Conservation (phyloP, 345 rosid genomes). For the Eucalyptus erythrocorys region DNA sequence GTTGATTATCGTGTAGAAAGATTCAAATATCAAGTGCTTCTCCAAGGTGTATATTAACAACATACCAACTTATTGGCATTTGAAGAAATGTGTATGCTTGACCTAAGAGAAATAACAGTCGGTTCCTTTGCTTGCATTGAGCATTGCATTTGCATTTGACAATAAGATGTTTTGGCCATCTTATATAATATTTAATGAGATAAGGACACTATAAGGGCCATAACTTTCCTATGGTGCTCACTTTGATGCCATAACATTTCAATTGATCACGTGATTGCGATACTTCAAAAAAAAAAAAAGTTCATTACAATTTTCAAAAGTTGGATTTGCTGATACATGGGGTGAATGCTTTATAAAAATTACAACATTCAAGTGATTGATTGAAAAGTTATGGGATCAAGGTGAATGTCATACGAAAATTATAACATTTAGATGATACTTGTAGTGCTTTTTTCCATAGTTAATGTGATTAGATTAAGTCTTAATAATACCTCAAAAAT, state of each 20-base stretch:
- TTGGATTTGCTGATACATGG: neutral
- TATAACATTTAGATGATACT: neutral
- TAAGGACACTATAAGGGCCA: neutral
- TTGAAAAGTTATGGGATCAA: neutral
- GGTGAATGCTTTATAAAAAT: neutral
- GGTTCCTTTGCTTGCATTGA: neutral
- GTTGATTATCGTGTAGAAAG: neutral
- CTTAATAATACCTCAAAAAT: neutral
- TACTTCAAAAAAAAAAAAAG: neutral
- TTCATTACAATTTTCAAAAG: neutral
- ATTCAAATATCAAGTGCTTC: neutral
- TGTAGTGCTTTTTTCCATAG: neutral
- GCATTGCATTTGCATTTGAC: neutral
- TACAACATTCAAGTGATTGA: neutral
- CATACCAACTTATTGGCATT: neutral
- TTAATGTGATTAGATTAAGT: neutral
- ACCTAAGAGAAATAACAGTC: neutral
- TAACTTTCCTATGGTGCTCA: neutral
- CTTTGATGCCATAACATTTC: neutral
- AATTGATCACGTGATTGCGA: neutral
- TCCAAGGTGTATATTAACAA: neutral
- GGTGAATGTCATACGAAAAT: neutral
- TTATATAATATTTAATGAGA: neutral
- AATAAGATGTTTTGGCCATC: neutral
- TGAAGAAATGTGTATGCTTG: neutral